Conservation (phyloP, 176 grass and related monocot genomes). For the Triticum urartu region DNA sequence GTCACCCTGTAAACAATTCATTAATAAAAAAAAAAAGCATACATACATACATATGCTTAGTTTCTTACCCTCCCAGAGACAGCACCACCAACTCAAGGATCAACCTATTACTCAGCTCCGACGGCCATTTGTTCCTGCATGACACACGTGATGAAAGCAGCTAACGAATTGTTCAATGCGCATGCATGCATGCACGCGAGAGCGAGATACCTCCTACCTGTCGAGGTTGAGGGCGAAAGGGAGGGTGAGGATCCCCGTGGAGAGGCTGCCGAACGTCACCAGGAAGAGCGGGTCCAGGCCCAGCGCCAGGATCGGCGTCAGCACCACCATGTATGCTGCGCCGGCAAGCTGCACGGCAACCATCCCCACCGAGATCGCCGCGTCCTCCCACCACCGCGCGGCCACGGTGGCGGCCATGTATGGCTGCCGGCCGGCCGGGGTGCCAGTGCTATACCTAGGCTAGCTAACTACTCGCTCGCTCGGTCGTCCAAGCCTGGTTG, state of each 20-base stretch:
- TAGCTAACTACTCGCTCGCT: slow-evolving; percentile 6
- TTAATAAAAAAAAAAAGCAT: not conserved
- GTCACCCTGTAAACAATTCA: slow-evolving; percentile 34
- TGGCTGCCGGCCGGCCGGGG: not conserved
- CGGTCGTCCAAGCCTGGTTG: not conserved
- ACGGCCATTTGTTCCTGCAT: slow-evolving; percentile 68
- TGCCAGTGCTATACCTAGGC: not conserved
- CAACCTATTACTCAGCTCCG: slow-evolving; percentile 36
- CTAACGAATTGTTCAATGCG: not conserved
- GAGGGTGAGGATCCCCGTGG: slow-evolving; percentile 45
- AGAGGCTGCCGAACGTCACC: slow-evolving; percentile 62
- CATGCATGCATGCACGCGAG: not conserved
- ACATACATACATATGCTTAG: not conserved
- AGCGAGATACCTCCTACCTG: slow-evolving; percentile 29
- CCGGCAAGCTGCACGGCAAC: slow-evolving; percentile 58
- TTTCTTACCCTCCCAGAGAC: slow-evolving; percentile 60
- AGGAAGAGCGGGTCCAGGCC: slow-evolving; percentile 74
- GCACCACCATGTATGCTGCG: slow-evolving; percentile 67
- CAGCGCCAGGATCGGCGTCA: slow-evolving; percentile 60
- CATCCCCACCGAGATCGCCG: slow-evolving; percentile 52
- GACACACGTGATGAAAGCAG: not conserved
- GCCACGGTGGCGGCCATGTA: not conserved
- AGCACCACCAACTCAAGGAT: slow-evolving; percentile 53
- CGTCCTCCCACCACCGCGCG: slow-evolving; percentile 53
- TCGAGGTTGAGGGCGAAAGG: slow-evolving; percentile 60